Percentiles rank a stretch among this genome's conserved stretches.
Evolutionary conservation across 2,329 filamentous ascomycete genomes (phyloP).

Genomic region (Paramyrothecium roridum): DNA sequence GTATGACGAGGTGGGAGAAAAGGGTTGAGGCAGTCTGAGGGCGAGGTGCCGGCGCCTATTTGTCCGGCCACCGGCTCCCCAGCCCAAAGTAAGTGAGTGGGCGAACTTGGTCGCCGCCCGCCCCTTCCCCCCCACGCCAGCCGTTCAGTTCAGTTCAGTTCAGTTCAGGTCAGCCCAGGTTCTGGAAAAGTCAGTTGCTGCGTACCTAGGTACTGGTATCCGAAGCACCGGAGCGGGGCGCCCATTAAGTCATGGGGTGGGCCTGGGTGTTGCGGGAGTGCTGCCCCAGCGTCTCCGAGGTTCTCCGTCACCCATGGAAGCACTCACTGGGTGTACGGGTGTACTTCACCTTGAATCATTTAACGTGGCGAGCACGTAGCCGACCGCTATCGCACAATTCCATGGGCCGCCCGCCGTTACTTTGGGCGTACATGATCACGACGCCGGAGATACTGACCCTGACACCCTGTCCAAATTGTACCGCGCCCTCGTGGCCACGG

Average conservation of each 20-base stretch:
- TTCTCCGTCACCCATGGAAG: neutral
- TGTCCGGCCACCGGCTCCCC: neutral
- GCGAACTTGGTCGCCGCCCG: too few species aligned
- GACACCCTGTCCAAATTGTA: too few species aligned
- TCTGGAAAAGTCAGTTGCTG: too few species aligned
- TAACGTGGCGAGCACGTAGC: too few species aligned
- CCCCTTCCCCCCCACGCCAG: too few species aligned
- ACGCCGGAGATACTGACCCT: too few species aligned
- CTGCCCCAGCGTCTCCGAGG: neutral
- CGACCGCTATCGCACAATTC: too few species aligned
- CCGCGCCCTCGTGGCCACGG: too few species aligned
- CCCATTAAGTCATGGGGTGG: slow-evolving; percentile 9
- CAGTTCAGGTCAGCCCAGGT: too few species aligned
- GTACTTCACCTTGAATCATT: neutral
- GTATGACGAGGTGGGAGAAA: neutral
- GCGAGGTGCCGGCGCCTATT: neutral
- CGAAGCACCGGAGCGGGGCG: slow-evolving; percentile 6
- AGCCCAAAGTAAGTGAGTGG: too few species aligned
- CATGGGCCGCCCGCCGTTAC: neutral
- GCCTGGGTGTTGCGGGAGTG: neutral
- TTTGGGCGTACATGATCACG: too few species aligned
- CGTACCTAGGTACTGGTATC: neutral
- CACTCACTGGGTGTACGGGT: neutral
- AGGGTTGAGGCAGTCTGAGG: neutral
- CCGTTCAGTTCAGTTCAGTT: too few species aligned